Evolutionary conservation across 169 alveolate species (phyloP).

Genomic region (Eimeria sp.): DNA sequence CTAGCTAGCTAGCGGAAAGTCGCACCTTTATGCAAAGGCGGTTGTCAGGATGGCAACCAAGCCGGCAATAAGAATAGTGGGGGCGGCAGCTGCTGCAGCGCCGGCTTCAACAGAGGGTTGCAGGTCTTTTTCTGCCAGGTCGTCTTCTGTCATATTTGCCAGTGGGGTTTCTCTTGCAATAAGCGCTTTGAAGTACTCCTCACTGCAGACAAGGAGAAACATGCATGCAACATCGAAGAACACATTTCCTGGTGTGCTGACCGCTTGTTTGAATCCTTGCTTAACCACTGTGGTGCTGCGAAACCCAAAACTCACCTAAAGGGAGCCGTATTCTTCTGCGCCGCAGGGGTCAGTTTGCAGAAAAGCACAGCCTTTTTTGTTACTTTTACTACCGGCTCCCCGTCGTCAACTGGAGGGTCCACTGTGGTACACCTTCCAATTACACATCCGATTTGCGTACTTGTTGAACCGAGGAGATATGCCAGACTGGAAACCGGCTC

Average conservation of each 20-base stretch:
- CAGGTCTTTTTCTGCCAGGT: slow-evolving; percentile 1
- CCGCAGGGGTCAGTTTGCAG: background rate
- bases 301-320: background rate
- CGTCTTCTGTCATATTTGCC: background rate
- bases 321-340: background rate
- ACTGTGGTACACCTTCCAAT: background rate
- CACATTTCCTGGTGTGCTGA: background rate
- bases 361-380: background rate
- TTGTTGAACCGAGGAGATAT: background rate
- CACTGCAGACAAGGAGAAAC: background rate
- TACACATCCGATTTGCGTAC: background rate
- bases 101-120: background rate
- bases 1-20: background rate
- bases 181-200: background rate
- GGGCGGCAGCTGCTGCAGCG: background rate
- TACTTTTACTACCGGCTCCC: background rate
- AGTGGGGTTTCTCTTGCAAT: background rate
- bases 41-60: slow-evolving; percentile 11
- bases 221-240: background rate
- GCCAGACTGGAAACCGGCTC: background rate
- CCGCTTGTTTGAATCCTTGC: background rate
- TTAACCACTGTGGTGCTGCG: background rate
- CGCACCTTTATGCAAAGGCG: background rate
- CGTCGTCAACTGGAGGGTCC: background rate
- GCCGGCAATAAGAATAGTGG: background rate